Percentiles rank a stretch among this genome's conserved stretches.
Evolutionary conservation across 2,329 filamentous ascomycete genomes (phyloP).

Genomic region (Pseudohalonectria lignicola): DNA sequence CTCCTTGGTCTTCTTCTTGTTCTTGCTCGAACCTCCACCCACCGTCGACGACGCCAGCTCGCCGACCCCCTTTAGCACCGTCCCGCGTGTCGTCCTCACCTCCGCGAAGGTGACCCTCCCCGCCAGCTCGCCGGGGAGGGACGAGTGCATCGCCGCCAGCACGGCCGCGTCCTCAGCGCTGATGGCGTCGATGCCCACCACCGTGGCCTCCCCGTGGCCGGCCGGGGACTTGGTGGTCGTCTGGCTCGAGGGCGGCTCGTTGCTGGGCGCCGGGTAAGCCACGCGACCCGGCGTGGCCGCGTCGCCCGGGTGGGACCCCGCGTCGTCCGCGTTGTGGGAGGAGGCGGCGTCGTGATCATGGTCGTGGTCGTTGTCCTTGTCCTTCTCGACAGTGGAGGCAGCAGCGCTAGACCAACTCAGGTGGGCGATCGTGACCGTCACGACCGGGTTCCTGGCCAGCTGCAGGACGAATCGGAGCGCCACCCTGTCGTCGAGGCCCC

Average conservation of each 20-base stretch:
- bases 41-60: conserved; percentile 47
- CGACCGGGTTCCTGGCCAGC: conserved; percentile 64
- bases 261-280: not conserved
- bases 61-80: conserved; percentile 33
- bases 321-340: conserved; percentile 8
- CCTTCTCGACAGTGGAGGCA: not conserved
- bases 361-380: not conserved
- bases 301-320: conserved; percentile 9
- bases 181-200: conserved; percentile 6
- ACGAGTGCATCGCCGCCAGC: conserved; percentile 20
- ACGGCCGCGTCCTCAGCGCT: conserved; percentile 22
- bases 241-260: not conserved
- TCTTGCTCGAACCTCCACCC: too few species aligned
- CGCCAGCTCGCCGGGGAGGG: conserved; percentile 19
- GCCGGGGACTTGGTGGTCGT: conserved; percentile 4
- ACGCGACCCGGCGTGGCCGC: conserved; percentile 7
- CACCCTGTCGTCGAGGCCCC: conserved; percentile 68
- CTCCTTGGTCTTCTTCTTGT: conserved; percentile 14
- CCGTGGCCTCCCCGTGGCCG: conserved; percentile 8
- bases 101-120: conserved; percentile 35
- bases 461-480: conserved; percentile 77
- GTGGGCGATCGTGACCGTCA: conserved; percentile 67
- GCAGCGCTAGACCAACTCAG: conserved; percentile 24
- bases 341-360: not conserved
- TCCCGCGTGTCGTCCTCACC: conserved; percentile 26